Evolutionary conservation across 2,329 filamentous ascomycete species (phyloP).

Genomic region (Mollisia scopiformis): DNA sequence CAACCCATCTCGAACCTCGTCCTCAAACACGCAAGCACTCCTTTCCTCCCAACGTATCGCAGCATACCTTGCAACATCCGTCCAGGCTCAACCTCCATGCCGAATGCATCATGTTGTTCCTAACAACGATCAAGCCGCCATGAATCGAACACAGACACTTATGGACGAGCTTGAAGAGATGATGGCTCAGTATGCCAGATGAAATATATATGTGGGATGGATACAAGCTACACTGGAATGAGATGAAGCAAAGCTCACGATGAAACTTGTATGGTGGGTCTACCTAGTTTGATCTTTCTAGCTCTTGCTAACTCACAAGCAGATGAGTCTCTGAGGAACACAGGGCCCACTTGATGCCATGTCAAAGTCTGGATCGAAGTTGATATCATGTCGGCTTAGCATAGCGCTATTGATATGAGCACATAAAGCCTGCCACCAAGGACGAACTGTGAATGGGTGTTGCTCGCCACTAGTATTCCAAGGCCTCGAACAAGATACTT

Average conservation of each 20-base stretch:
- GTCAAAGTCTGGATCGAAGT: too few species aligned
- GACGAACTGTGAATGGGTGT: constrained; percentile 82
- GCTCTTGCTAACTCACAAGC: not conserved
- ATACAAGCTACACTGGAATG: not conserved
- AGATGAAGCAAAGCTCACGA: not conserved
- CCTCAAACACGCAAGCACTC: too few species aligned
- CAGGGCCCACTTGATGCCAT: not conserved
- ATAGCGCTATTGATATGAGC: too few species aligned
- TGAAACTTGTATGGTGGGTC: not conserved
- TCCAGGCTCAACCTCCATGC: not conserved
- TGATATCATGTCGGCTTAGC: too few species aligned
- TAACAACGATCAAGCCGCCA: not conserved
- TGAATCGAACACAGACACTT: not conserved
- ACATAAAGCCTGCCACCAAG: too few species aligned
- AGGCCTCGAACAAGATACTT: constrained; percentile 75
- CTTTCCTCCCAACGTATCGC: not conserved
- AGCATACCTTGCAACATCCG: not conserved
- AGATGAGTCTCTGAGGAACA: not conserved
- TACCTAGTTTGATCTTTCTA: not conserved
- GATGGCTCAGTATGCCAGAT: not conserved
- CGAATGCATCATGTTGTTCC: not conserved
- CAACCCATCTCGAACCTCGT: too few species aligned
- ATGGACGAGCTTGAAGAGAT: not conserved
- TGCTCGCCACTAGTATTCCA: constrained; percentile 78
- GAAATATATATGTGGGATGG: not conserved